phyloP scores from a whole-genome alignment of 2,329 filamentous ascomycete genomes.

The Pseudophaeomoniella oleicola region DNA sequence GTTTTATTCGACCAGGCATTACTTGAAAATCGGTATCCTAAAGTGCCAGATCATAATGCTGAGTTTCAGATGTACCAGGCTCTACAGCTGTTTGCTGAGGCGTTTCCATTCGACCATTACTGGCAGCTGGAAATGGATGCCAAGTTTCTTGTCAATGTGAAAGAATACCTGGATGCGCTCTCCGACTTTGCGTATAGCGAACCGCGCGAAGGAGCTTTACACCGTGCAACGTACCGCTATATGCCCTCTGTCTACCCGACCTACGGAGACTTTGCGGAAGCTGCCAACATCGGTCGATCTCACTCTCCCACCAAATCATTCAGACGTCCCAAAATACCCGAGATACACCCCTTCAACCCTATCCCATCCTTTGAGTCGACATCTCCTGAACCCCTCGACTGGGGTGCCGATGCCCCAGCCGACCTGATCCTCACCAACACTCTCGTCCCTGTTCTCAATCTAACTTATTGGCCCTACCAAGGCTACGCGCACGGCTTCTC shows the following conservation, averaged over 20 bases:
- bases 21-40: slow-evolving; percentile 16
- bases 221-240: slow-evolving; percentile 62
- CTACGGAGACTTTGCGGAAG: slow-evolving; percentile 57
- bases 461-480: slow-evolving; percentile 55
- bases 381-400: slow-evolving; percentile 9
- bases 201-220: slow-evolving; percentile 57
- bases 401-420: slow-evolving; percentile 39
- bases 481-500: slow-evolving; percentile 52
- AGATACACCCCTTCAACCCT: slow-evolving; percentile 11
- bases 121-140: slow-evolving; percentile 60
- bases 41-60: slow-evolving; percentile 14
- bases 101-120: slow-evolving; percentile 49
- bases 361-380: slow-evolving; percentile 12
- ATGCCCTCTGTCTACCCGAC: slow-evolving; percentile 53
- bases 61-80: slow-evolving; percentile 32
- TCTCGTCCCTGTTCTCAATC: slow-evolving; percentile 54
- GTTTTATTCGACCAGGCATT: slow-evolving; percentile 16
- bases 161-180: slow-evolving; percentile 59
- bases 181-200: slow-evolving; percentile 52
- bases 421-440: slow-evolving; percentile 66
- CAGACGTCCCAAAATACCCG: slow-evolving; percentile 9
- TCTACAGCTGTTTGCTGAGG: slow-evolving; percentile 47
- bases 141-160: slow-evolving; percentile 48
- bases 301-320: slow-evolving; percentile 14
- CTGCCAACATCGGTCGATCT: slow-evolving; percentile 47